Percentiles rank a stretch among this genome's conserved stretches.
Evolutionary conservation across 768 basidiomycete species (phyloP).

Genomic region (Lactarius vividus): DNA sequence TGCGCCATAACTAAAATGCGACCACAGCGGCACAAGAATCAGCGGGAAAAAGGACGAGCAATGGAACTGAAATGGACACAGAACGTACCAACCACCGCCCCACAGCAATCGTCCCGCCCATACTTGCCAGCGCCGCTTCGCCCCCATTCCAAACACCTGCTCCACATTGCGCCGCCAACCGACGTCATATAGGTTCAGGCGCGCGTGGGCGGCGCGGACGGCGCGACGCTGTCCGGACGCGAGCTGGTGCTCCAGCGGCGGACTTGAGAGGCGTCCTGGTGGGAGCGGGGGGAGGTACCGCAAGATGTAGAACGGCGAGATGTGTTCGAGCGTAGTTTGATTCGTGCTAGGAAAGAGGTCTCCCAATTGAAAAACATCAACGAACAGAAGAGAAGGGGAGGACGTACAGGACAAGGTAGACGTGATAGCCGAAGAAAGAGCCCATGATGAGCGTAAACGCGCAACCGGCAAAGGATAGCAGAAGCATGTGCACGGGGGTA

Average conservation of each 20-base stretch:
- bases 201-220: conserved; percentile 60
- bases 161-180: conserved; percentile 71
- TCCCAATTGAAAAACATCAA: neutral
- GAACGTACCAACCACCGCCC: conserved; percentile 64
- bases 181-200: conserved; percentile 65
- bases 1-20: conserved; percentile 48
- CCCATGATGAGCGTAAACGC: conserved; percentile 66
- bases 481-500: conserved; percentile 69
- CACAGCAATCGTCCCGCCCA: conserved; percentile 53
- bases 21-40: neutral
- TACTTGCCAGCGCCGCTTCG: conserved; percentile 46
- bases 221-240: conserved; percentile 60
- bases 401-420: conserved; percentile 71
- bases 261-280: conserved; percentile 55
- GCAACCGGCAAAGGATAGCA: conserved; percentile 56
- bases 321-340: conserved; percentile 79
- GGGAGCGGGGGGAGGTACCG: conserved; percentile 67
- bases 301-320: conserved; percentile 72
- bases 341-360: conserved; percentile 54
- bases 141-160: conserved; percentile 53
- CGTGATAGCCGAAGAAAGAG: conserved; percentile 71
- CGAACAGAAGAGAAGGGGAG: conserved; percentile 21
- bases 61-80: neutral
- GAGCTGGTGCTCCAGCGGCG: conserved; percentile 71
- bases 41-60: neutral